A percentile compares a stretch with the other conserved stretches of the same genome.
Evolutionary conservation across 139 green algal species (phyloP).

Genomic region (Edaphochlamys debaryana): DNA sequence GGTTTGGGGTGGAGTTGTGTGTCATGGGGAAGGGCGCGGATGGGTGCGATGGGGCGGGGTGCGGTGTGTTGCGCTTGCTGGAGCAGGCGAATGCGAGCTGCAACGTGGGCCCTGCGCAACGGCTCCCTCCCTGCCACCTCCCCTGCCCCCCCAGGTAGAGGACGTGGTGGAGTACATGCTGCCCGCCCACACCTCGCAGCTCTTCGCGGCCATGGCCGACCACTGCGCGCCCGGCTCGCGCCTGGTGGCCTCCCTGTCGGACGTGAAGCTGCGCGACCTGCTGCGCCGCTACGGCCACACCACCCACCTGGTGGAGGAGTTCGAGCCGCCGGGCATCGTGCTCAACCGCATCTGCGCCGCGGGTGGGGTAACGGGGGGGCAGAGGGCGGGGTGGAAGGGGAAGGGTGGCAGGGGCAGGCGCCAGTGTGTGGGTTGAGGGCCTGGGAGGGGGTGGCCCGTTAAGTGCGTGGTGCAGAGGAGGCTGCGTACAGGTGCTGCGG

Average conservation of each 20-base stretch:
- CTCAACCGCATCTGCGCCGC: constrained; percentile 41
- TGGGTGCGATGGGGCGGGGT: too few relatives aligned
- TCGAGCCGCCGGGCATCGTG: constrained; percentile 49
- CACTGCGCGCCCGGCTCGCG: constrained; percentile 35
- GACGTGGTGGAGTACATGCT: constrained; percentile 59
- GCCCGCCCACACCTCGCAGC: constrained; percentile 28
- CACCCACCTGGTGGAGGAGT: constrained; percentile 54
- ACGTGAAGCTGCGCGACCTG: constrained; percentile 50
- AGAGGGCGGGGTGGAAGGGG: neutral
- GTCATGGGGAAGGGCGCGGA: too few relatives aligned
- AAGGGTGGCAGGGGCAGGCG: neutral
- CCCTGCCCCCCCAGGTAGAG: constrained; percentile 45
- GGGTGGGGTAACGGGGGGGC: neutral
- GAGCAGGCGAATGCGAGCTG: neutral
- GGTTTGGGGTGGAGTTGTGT: neutral
- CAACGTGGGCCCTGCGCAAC: neutral
- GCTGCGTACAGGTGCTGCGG: too few relatives aligned
- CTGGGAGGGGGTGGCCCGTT: too few relatives aligned
- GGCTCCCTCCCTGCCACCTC: neutral
- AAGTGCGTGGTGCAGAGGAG: too few relatives aligned
- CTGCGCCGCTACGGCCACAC: constrained; percentile 53
- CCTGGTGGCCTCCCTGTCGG: constrained; percentile 36
- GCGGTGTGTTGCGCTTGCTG: too few relatives aligned
- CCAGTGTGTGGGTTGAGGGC: neutral
- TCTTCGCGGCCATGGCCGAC: constrained; percentile 45